These are phyloP conservation scores for Verticillium klebahnii DNA, from an alignment of 2,329 filamentous ascomycete genomes.

Conservation along the genomic window DNA sequence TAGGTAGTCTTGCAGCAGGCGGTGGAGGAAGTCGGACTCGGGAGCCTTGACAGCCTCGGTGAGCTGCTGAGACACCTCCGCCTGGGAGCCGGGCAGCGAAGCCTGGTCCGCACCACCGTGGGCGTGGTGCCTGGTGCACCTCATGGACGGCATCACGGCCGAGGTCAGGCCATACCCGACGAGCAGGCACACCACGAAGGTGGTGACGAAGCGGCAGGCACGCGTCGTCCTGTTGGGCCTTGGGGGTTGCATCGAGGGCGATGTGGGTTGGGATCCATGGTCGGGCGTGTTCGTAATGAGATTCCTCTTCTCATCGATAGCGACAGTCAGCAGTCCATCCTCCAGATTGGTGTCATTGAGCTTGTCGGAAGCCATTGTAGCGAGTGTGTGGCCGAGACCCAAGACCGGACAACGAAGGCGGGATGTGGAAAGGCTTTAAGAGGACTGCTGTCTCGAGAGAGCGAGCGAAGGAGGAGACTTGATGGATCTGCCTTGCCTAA, in stretches of 20 bases:
- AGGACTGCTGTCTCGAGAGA: neutral
- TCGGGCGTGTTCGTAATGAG: conserved; percentile 1
- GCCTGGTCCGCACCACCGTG: neutral
- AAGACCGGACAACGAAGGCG: conserved; percentile 6
- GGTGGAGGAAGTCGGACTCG: conserved; percentile 58
- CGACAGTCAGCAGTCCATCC: conserved; percentile 14
- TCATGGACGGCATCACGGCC: conserved; percentile 7
- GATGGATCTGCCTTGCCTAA: conserved; percentile 7
- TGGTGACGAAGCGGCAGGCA: conserved; percentile 14
- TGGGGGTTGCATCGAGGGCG: neutral
- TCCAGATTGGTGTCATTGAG: conserved; percentile 13
- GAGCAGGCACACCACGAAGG: conserved; percentile 15
- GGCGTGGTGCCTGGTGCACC: conserved; percentile 7
- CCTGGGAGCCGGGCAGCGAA: neutral
- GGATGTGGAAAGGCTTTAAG: conserved; percentile 1
- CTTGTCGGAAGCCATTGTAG: conserved; percentile 11
- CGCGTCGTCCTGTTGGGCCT: conserved; percentile 12
- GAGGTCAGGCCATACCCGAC: conserved; percentile 17
- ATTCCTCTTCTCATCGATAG: conserved; percentile 12
- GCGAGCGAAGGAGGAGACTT: conserved; percentile 1
- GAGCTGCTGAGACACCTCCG: neutral
- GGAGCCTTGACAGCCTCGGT: conserved; percentile 39
- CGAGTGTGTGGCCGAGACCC: conserved; percentile 2
- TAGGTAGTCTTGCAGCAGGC: conserved; percentile 59
- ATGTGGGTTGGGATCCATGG: conserved; percentile 6